These are phyloP conservation scores for Barbarea vulgaris DNA, from an alignment of 345 rosid genomes.

Conservation along the genomic window DNA sequence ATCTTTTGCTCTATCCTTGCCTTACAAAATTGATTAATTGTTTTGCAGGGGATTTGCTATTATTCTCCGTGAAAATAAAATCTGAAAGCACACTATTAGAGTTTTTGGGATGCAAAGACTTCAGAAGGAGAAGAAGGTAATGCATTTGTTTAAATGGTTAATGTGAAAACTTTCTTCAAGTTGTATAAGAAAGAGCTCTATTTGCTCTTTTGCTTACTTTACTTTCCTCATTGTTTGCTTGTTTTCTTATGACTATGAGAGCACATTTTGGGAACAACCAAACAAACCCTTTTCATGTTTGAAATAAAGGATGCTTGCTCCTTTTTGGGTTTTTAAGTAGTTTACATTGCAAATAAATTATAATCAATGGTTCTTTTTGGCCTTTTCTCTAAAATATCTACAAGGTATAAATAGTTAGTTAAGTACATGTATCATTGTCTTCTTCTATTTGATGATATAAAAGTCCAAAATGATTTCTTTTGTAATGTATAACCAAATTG, in stretches of 20 bases:
- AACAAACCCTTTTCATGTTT: slow-evolving; percentile 38
- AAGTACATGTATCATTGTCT: background rate
- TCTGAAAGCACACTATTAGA: slow-evolving; percentile 27
- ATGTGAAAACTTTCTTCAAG: slow-evolving; percentile 23
- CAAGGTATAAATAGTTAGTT: background rate
- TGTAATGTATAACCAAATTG: background rate
- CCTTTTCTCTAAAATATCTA: background rate
- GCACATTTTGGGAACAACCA: slow-evolving; percentile 37
- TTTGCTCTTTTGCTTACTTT: slow-evolving; percentile 27
- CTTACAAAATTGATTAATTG: background rate
- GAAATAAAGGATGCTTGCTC: slow-evolving; percentile 39
- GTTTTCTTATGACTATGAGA: slow-evolving; percentile 24
- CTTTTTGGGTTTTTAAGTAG: slow-evolving; percentile 21
- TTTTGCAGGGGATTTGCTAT: slow-evolving; percentile 23
- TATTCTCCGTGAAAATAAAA: slow-evolving; percentile 37
- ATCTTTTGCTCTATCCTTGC: background rate
- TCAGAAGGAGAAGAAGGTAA: slow-evolving; percentile 30
- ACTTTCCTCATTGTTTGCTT: slow-evolving; percentile 23
- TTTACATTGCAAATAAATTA: background rate
- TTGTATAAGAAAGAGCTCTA: slow-evolving; percentile 23
- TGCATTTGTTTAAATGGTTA: slow-evolving; percentile 31
- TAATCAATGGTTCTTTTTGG: slow-evolving; percentile 18
- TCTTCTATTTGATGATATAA: background rate
- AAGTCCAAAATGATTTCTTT: background rate
- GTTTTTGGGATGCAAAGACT: slow-evolving; percentile 22